Evolutionary conservation across 805 yeast species (phyloP).

Genomic region (Debaryomyces castellii): DNA sequence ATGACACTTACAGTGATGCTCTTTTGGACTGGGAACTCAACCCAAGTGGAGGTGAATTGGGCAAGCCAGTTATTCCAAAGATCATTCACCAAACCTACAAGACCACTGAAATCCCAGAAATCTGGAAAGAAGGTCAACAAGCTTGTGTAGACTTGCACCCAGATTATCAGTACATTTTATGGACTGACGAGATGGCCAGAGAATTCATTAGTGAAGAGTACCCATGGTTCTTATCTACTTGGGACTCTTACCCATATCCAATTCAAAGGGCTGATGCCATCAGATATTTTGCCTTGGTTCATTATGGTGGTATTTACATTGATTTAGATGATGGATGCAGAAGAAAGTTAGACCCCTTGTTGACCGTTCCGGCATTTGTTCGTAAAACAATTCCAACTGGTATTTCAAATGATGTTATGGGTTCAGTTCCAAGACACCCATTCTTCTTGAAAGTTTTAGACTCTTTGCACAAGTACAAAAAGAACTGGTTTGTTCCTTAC

Average conservation of each 20-base stretch:
- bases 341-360: constrained; percentile 73
- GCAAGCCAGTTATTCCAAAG: constrained; percentile 69
- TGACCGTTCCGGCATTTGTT: constrained; percentile 81
- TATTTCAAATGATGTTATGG: constrained; percentile 91
- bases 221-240: constrained; percentile 83
- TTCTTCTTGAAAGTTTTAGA: constrained; percentile 73
- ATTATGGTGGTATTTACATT: constrained; percentile 87
- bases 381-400: constrained; percentile 90
- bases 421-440: constrained; percentile 82
- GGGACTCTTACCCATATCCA: constrained; percentile 74
- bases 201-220: constrained; percentile 76
- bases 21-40: constrained; percentile 62
- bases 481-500: constrained; percentile 82
- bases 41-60: constrained; percentile 44
- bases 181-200: constrained; percentile 87
- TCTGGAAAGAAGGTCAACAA: constrained; percentile 78
- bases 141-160: constrained; percentile 78
- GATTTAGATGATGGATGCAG: constrained; percentile 90
- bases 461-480: constrained; percentile 55
- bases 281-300: constrained; percentile 77
- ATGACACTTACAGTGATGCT: constrained; percentile 66
- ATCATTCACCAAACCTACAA: constrained; percentile 94
- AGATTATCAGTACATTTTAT: constrained; percentile 80
- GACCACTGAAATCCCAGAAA: constrained; percentile 71
- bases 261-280: constrained; percentile 91